phyloP scores from a whole-genome alignment of 1,139 yeast genomes.

The Magnusiomyces sp. region DNA sequence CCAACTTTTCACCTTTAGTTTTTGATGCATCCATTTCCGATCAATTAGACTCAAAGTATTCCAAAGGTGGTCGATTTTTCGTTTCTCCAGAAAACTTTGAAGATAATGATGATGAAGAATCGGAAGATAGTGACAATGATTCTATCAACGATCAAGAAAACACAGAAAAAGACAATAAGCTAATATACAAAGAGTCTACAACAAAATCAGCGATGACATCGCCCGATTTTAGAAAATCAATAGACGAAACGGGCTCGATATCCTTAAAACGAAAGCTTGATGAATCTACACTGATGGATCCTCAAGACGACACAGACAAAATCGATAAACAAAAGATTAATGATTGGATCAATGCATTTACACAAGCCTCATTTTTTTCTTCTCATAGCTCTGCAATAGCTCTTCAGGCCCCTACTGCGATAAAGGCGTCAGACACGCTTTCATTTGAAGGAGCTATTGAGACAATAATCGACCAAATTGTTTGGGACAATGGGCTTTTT shows the following conservation, averaged over 20 bases:
- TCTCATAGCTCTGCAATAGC: background rate
- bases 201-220: slow-evolving; percentile 9
- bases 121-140: slow-evolving; percentile 8
- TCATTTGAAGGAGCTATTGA: slow-evolving; percentile 24
- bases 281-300: background rate
- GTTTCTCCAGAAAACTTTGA: slow-evolving; percentile 33
- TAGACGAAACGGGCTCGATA: too few relatives aligned
- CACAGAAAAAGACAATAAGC: slow-evolving; percentile 8
- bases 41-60: slow-evolving; percentile 73
- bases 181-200: background rate
- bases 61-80: slow-evolving; percentile 78
- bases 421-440: slow-evolving; percentile 9
- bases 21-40: slow-evolving; percentile 73
- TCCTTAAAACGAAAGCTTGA: slow-evolving; percentile 1
- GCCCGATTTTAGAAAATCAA: background rate
- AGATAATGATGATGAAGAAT: slow-evolving; percentile 16
- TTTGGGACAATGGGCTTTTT: slow-evolving; percentile 37
- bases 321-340: background rate
- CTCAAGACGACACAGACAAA: slow-evolving; percentile 4
- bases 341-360: background rate
- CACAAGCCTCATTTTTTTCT: background rate
- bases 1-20: slow-evolving; percentile 58
- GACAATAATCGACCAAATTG: slow-evolving; percentile 36
- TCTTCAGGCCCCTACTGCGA: background rate
- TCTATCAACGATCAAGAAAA: slow-evolving; percentile 7